Conservation (phyloP, 192 early-diverging fungal genomes). For the Mortierella antarctica region DNA sequence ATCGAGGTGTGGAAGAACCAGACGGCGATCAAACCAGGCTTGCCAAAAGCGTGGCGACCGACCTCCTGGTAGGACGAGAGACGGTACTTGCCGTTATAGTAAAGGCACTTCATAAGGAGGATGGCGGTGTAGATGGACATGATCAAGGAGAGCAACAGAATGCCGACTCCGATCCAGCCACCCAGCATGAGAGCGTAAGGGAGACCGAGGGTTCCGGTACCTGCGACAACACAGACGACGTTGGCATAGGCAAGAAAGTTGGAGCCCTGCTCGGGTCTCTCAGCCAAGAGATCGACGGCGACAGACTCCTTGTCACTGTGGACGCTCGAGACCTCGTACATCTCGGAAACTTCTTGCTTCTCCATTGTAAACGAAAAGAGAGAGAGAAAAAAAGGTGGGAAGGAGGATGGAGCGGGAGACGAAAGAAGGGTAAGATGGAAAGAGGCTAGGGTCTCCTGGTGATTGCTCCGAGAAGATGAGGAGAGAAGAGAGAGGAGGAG, state of each 20-base stretch:
- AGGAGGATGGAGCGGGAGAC: background rate
- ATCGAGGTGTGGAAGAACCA: slow-evolving; percentile 70
- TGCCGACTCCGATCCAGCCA: slow-evolving; percentile 78
- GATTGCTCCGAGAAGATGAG: background rate
- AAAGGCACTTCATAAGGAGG: slow-evolving; percentile 79
- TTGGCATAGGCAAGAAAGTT: slow-evolving; percentile 66
- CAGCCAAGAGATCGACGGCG: slow-evolving; percentile 33
- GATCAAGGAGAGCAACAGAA: slow-evolving; percentile 73
- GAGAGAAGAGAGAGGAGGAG: background rate
- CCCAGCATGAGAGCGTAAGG: slow-evolving; percentile 80
- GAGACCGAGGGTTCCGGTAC: slow-evolving; percentile 82
- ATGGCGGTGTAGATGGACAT: slow-evolving; percentile 77
- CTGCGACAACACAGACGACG: slow-evolving; percentile 79
- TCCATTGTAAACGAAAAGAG: background rate
- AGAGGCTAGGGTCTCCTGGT: background rate
- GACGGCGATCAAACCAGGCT: slow-evolving; percentile 65
- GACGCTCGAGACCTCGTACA: slow-evolving; percentile 24
- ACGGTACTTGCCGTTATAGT: slow-evolving; percentile 67
- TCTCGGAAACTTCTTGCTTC: slow-evolving; percentile 17
- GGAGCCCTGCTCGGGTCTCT: slow-evolving; percentile 56
- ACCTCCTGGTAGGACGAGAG: slow-evolving; percentile 71
- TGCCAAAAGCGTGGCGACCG: slow-evolving; percentile 77
- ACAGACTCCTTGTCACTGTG: slow-evolving; percentile 19
- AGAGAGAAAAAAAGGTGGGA: background rate
- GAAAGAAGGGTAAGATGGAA: background rate